Base-by-base conservation (phyloP, 2,329 filamentous ascomycete genomes). In the Xylogone sp. region DNA sequence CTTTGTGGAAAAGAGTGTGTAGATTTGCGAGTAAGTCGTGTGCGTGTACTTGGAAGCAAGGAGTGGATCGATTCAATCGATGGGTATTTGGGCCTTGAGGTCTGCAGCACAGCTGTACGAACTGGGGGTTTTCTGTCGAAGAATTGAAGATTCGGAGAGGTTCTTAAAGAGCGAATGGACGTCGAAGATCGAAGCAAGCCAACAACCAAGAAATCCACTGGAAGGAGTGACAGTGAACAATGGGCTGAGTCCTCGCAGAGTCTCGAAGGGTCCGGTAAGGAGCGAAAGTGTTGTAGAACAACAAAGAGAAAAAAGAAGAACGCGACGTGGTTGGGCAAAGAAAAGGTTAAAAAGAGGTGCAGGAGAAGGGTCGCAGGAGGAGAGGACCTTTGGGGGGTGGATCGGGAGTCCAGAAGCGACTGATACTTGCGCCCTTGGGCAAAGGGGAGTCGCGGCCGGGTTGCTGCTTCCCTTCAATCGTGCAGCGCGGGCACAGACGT, bases 101-200 rank as follows among this genome's bases (percentile, higher is more conserved):
- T 59, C 57, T 59, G 58, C 62, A 65, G 62, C 62, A 56, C 62
- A 58, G 62, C 62, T 65, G 62, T 59, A 60, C 53, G 59, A 27
- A 10, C 10, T 5, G 55, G 54, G 20, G 13, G 46, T 52, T 59
- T 58, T 58, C 60, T 60, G 29, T 60, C 56, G 54, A 65, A 62
- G 58, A 61, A 57, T 50, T 31, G 27, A 51, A 45, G 20, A 27
- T 47, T 27, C 8, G 34, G 20, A 18, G 21, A 16, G 20, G 13
- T 39, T 43, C 12, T 19, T 16, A 21, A 42, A 22, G 42, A 46
- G 21, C 21, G 19, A 4, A 5, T 42, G 29, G 34, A 39, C 21
- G 22, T 8, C 18, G 6, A 12, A 21, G 29, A 18, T 21, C 21
- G 43, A 45, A 19, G 34, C n/a, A 24, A 44, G 49, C 27, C 10